These are phyloP conservation scores for Plasmodium yoelii DNA, from an alignment of 169 alveolate species.

Conservation along the genomic window DNA sequence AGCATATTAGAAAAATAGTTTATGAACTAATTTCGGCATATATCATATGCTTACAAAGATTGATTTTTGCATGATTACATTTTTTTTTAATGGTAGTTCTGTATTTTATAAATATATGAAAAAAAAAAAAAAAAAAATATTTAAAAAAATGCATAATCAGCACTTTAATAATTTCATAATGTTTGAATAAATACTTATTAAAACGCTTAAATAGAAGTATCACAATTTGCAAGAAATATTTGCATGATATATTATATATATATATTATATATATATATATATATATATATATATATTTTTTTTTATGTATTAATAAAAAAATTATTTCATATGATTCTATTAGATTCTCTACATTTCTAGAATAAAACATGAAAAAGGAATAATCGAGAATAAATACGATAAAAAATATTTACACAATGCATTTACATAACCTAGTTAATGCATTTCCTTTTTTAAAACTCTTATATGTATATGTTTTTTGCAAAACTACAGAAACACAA, in stretches of 20 bases:
- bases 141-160: background rate
- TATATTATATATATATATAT: no score
- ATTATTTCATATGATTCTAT: constrained; percentile 9
- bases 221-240: background rate
- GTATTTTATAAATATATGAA: background rate
- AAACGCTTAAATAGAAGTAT: constrained; percentile 5
- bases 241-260: no score
- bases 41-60: background rate
- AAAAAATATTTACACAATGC: background rate
- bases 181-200: background rate
- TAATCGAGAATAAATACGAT: background rate
- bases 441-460: background rate
- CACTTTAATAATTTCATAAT: background rate
- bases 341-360: constrained; percentile 6
- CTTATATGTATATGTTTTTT: background rate
- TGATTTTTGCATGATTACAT: constrained; percentile 1
- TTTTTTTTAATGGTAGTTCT: constrained; percentile 1
- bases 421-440: background rate
- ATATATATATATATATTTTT: no score
- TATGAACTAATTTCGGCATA: no score
- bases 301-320: constrained; percentile 8
- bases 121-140: background rate
- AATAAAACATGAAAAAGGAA: background rate
- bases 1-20: no score
- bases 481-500: background rate